Percentiles rank a stretch among this genome's conserved stretches.
These are phyloP conservation scores for Yamadazyma mexicana DNA, from an alignment of 1,139 yeast genomes.

Conservation along the genomic window DNA sequence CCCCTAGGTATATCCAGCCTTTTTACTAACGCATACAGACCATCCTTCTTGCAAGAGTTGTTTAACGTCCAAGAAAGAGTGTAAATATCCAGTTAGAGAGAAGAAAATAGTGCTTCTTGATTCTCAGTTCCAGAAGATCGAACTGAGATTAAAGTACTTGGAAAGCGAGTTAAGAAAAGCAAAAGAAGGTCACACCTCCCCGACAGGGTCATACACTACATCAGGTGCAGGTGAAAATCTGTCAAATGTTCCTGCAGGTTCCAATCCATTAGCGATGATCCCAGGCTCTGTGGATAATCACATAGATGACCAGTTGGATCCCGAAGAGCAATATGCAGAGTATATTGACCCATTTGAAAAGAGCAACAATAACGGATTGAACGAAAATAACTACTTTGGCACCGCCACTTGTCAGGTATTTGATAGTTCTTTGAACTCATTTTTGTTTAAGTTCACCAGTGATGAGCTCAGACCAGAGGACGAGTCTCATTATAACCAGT, in stretches of 20 bases:
- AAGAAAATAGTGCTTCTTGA: slow-evolving; percentile 14
- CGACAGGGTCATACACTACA: too few relatives aligned
- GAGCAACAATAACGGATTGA: not conserved
- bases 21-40: slow-evolving; percentile 10
- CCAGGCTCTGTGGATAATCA: too few relatives aligned
- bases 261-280: too few relatives aligned
- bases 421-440: slow-evolving; percentile 15
- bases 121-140: slow-evolving; percentile 14
- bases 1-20: not conserved
- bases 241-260: too few relatives aligned
- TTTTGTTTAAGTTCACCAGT: slow-evolving; percentile 13
- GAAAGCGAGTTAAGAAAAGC: slow-evolving; percentile 12
- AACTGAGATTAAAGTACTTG: slow-evolving; percentile 8
- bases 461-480: slow-evolving; percentile 1
- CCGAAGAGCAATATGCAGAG: slow-evolving; percentile 8
- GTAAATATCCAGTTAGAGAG: slow-evolving; percentile 15
- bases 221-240: too few relatives aligned
- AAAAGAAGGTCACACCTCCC: too few relatives aligned
- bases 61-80: slow-evolving; percentile 11
- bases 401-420: slow-evolving; percentile 15
- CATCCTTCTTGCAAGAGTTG: slow-evolving; percentile 15
- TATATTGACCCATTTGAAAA: slow-evolving; percentile 14
- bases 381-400: slow-evolving; percentile 11
- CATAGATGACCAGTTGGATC: not conserved
- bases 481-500: slow-evolving; percentile 1